Conservation (phyloP, 2,329 filamentous ascomycete genomes). For the Epichloe glyceriae region DNA sequence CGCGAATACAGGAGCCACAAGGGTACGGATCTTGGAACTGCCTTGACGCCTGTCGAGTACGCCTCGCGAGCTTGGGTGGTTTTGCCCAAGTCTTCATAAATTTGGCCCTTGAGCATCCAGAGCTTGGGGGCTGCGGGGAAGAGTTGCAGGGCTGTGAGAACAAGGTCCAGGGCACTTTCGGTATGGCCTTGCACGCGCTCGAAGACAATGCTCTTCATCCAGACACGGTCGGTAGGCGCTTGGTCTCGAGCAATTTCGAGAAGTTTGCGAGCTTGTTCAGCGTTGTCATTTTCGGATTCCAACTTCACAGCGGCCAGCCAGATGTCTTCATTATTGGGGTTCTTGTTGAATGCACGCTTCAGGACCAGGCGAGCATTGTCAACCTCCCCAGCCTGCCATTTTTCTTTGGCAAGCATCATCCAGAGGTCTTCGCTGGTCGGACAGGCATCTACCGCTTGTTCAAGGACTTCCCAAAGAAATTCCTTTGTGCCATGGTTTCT, state of each 20-base stretch:
- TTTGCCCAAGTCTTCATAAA: conserved; percentile 76
- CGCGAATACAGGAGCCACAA: conserved; percentile 84
- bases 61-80: conserved; percentile 78
- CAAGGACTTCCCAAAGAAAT: conserved; percentile 69
- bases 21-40: conserved; percentile 69
- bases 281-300: conserved; percentile 78
- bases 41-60: conserved; percentile 76
- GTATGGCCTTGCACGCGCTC: conserved; percentile 72
- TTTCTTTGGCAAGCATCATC: conserved; percentile 93
- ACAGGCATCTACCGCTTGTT: conserved; percentile 88
- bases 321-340: conserved; percentile 94
- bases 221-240: conserved; percentile 89
- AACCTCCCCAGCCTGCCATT: conserved; percentile 78
- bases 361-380: conserved; percentile 78
- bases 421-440: conserved; percentile 84
- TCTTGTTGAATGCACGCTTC: conserved; percentile 82
- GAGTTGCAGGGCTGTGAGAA: conserved; percentile 71
- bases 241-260: conserved; percentile 73
- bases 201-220: conserved; percentile 91
- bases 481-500: conserved; percentile 78
- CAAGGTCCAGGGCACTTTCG: conserved; percentile 74
- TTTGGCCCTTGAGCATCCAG: conserved; percentile 98
- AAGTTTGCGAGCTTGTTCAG: conserved; percentile 68
- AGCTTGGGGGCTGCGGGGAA: conserved; percentile 81
- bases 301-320: conserved; percentile 95